Conservation (phyloP, 257 asterid genomes). For the Buddleja alternifolia region DNA sequence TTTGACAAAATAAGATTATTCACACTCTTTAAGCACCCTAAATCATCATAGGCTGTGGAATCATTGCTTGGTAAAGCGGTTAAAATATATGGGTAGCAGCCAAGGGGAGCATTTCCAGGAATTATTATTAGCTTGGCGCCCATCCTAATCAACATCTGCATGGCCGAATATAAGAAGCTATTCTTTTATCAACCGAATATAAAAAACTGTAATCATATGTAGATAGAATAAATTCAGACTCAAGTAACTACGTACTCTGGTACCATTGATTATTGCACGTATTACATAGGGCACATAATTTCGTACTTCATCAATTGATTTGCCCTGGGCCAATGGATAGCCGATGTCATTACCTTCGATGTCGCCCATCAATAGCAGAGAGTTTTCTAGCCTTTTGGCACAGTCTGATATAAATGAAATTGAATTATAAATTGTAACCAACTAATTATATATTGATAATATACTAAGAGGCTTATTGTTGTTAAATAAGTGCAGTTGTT, state of each 20-base stretch:
- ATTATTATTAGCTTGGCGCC: slow-evolving; percentile 31
- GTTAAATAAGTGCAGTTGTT: too few species aligned
- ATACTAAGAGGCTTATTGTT: not conserved
- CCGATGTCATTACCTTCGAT: slow-evolving; percentile 38
- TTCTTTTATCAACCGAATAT: not conserved
- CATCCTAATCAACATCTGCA: slow-evolving; percentile 16
- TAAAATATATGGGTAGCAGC: slow-evolving; percentile 13
- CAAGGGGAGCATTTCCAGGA: slow-evolving; percentile 19
- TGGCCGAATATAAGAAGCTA: not conserved
- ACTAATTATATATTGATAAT: too few species aligned
- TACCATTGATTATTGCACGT: slow-evolving; percentile 20
- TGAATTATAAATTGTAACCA: too few species aligned
- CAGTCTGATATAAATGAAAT: too few species aligned
- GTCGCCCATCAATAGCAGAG: slow-evolving; percentile 35
- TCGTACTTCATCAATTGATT: slow-evolving; percentile 24
- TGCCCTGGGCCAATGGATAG: slow-evolving; percentile 11
- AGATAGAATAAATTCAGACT: too few species aligned
- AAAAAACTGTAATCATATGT: not conserved
- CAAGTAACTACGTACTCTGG: not conserved
- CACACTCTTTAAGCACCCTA: slow-evolving; percentile 21
- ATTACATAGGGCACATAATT: slow-evolving; percentile 16
- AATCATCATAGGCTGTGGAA: slow-evolving; percentile 6
- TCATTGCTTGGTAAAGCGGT: not conserved
- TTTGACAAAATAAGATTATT: not conserved
- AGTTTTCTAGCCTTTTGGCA: not conserved